Percentiles rank a stretch among this genome's conserved stretches.
These are phyloP conservation scores for Paraphaeosphaeria minitans DNA, from an alignment of 2,329 filamentous ascomycete species.

Conservation along the genomic window DNA sequence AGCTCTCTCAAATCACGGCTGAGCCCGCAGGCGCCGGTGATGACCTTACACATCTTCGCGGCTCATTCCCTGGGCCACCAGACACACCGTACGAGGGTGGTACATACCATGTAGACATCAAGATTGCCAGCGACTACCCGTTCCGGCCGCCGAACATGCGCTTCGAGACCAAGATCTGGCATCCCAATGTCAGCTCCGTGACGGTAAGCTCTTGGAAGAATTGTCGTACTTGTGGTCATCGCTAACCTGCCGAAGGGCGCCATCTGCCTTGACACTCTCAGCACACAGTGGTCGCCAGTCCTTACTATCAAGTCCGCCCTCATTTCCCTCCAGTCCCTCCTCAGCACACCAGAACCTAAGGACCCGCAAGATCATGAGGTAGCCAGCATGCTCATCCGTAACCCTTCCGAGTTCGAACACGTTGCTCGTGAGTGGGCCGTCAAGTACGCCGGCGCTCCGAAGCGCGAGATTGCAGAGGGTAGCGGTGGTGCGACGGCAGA, in stretches of 20 bases:
- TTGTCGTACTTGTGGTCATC: background rate
- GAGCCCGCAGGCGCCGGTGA: slow-evolving; percentile 65
- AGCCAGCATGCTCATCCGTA: slow-evolving; percentile 82
- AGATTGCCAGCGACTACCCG: slow-evolving; percentile 86
- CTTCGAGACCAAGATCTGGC: slow-evolving; percentile 94
- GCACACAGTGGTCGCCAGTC: slow-evolving; percentile 90
- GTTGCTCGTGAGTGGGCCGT: slow-evolving; percentile 92
- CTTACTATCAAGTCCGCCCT: slow-evolving; percentile 95
- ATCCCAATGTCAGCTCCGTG: slow-evolving; percentile 93
- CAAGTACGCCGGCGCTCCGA: slow-evolving; percentile 77
- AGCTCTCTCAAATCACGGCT: slow-evolving; percentile 76
- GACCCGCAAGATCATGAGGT: slow-evolving; percentile 98
- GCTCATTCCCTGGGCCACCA: slow-evolving; percentile 82
- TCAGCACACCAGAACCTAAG: slow-evolving; percentile 91
- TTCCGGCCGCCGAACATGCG: slow-evolving; percentile 92
- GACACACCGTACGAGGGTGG: slow-evolving; percentile 94
- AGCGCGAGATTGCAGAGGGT: slow-evolving; percentile 58
- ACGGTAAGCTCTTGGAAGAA: slow-evolving; percentile 66
- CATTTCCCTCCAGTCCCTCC: slow-evolving; percentile 88
- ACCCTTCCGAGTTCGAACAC: slow-evolving; percentile 77
- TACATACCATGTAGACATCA: slow-evolving; percentile 80
- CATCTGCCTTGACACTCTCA: slow-evolving; percentile 93
- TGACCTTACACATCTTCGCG: slow-evolving; percentile 81
- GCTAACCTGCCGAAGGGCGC: slow-evolving; percentile 70
- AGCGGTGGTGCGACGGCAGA: slow-evolving; percentile 59